Evolutionary conservation across 2,329 filamentous ascomycete genomes (phyloP).

Genomic region (Ophiocordyceps camponoti-saundersi): DNA sequence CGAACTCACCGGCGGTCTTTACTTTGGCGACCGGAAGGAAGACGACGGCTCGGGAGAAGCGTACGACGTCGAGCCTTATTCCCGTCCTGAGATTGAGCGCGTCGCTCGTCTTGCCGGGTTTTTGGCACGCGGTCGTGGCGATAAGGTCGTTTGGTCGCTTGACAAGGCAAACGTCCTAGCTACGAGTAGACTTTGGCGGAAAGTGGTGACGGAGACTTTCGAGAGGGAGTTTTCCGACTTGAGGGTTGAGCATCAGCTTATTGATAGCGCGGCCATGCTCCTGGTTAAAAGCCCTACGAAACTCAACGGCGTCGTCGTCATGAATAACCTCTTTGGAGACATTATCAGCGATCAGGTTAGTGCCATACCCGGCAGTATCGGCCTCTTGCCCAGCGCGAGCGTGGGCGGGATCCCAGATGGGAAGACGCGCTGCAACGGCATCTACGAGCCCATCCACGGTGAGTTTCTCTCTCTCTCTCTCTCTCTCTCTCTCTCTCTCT

Average conservation of each 20-base stretch:
- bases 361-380: slow-evolving; percentile 82
- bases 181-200: slow-evolving; percentile 77
- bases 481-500: background rate
- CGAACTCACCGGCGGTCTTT: slow-evolving; percentile 83
- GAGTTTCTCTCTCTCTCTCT: slow-evolving; percentile 9
- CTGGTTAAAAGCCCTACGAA: slow-evolving; percentile 86
- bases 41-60: slow-evolving; percentile 54
- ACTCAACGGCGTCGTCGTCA: slow-evolving; percentile 82
- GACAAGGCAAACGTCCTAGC: slow-evolving; percentile 97
- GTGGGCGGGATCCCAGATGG: slow-evolving; percentile 75
- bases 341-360: slow-evolving; percentile 93
- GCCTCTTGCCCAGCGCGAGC: slow-evolving; percentile 75
- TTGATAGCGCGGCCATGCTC: slow-evolving; percentile 93
- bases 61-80: slow-evolving; percentile 77
- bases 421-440: slow-evolving; percentile 72
- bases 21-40: slow-evolving; percentile 76
- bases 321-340: slow-evolving; percentile 88
- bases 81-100: slow-evolving; percentile 69
- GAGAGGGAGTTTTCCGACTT: slow-evolving; percentile 77
- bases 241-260: slow-evolving; percentile 73
- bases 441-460: slow-evolving; percentile 97
- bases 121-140: slow-evolving; percentile 58
- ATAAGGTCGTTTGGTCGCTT: slow-evolving; percentile 59
- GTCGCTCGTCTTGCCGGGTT: slow-evolving; percentile 68
- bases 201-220: slow-evolving; percentile 72